Conservation (phyloP, 2,329 filamentous ascomycete species). For the Ramularia collo-cygni region DNA sequence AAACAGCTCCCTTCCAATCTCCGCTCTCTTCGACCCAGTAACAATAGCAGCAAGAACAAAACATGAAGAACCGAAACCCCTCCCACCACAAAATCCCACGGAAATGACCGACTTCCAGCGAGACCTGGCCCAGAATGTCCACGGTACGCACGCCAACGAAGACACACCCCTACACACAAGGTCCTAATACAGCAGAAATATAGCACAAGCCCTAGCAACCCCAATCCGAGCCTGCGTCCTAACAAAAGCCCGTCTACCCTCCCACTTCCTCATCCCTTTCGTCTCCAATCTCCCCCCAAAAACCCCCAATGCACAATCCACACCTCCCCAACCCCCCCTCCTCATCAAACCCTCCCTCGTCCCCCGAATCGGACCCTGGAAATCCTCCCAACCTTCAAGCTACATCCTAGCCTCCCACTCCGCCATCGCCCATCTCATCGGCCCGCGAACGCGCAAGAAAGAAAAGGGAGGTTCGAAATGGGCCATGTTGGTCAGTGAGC, state of each 20-base stretch:
- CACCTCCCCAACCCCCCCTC: neutral
- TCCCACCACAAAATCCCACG: conserved; percentile 35
- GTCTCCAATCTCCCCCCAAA: conserved; percentile 50
- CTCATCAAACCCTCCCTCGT: neutral
- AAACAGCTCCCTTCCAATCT: conserved; percentile 37
- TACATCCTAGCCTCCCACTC: conserved; percentile 4
- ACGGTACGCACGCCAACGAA: conserved; percentile 42
- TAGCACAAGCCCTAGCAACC: conserved; percentile 57
- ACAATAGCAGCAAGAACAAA: conserved; percentile 31
- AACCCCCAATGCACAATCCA: conserved; percentile 46
- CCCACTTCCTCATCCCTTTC: conserved; percentile 58
- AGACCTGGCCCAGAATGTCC: conserved; percentile 56
- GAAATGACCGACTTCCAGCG: conserved; percentile 47
- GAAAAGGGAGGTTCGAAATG: neutral
- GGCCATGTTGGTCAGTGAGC: conserved; percentile 5
- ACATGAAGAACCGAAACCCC: conserved; percentile 37
- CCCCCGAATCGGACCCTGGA: conserved; percentile 25
- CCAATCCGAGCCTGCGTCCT: conserved; percentile 52
- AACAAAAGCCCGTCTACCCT: conserved; percentile 47
- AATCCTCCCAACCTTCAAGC: conserved; percentile 53
- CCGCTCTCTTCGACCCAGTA: conserved; percentile 43
- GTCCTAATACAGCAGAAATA: conserved; percentile 6
- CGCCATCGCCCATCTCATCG: conserved; percentile 16
- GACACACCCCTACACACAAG: neutral
- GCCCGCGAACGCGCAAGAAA: neutral